These are phyloP conservation scores for Lojkania enalia DNA, from an alignment of 2,329 filamentous ascomycete genomes.

Conservation along the genomic window DNA sequence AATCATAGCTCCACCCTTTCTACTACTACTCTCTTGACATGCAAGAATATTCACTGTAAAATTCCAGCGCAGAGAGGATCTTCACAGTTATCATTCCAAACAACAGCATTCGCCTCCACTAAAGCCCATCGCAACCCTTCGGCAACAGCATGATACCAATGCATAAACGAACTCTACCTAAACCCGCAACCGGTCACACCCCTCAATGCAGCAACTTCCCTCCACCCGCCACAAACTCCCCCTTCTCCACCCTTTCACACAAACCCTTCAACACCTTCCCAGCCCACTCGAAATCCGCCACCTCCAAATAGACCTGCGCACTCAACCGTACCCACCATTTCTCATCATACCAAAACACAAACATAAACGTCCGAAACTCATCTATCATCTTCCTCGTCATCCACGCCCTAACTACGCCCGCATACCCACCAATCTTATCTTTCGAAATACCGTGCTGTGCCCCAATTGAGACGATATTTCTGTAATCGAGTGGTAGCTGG, in stretches of 20 bases:
- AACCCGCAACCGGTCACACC: too few species aligned
- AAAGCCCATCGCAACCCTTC: too few species aligned
- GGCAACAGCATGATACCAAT: too few species aligned
- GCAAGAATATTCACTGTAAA: too few species aligned
- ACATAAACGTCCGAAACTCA: slow-evolving; percentile 73
- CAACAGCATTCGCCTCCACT: too few species aligned
- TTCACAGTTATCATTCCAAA: too few species aligned
- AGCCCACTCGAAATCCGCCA: slow-evolving; percentile 75
- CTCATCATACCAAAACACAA: slow-evolving; percentile 63
- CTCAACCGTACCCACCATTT: slow-evolving; percentile 74
- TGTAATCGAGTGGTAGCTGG: slow-evolving; percentile 64
- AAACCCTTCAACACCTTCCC: slow-evolving; percentile 62
- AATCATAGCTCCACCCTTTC: too few species aligned
- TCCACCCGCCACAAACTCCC: slow-evolving; percentile 39
- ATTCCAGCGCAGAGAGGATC: too few species aligned
- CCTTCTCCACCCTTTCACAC: slow-evolving; percentile 55
- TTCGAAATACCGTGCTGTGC: slow-evolving; percentile 18
- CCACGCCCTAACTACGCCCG: slow-evolving; percentile 49
- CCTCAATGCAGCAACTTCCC: too few species aligned
- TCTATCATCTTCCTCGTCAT: slow-evolving; percentile 48
- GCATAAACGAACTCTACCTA: too few species aligned
- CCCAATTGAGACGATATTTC: slow-evolving; percentile 29
- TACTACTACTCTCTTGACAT: too few species aligned
- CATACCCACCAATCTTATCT: slow-evolving; percentile 21
- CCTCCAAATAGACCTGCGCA: slow-evolving; percentile 82